Evolutionary conservation across 257 asterid genomes (phyloP).

Genomic region (Forsythia suspensa): DNA sequence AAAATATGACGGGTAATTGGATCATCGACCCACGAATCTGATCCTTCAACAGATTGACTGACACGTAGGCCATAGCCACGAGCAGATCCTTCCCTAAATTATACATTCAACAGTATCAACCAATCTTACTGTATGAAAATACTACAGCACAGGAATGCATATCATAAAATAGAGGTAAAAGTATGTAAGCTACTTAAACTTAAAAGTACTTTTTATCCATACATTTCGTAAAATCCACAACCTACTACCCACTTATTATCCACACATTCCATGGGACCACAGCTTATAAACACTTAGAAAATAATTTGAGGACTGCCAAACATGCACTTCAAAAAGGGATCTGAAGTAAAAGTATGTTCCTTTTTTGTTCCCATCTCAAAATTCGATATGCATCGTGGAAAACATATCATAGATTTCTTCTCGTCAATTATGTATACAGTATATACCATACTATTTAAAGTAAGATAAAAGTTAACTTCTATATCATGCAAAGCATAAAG

Average conservation of each 20-base stretch:
- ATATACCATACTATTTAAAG: not conserved
- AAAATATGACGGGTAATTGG: slow-evolving; percentile 85
- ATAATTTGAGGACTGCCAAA: too few species aligned
- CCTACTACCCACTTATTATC: too few species aligned
- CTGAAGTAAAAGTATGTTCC: slow-evolving; percentile 5
- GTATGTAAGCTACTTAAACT: too few species aligned
- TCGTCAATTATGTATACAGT: slow-evolving; percentile 1
- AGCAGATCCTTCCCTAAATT: slow-evolving; percentile 81
- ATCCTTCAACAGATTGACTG: slow-evolving; percentile 76
- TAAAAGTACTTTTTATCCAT: too few species aligned
- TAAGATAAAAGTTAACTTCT: not conserved
- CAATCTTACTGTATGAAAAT: slow-evolving; percentile 18
- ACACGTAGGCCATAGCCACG: slow-evolving; percentile 83
- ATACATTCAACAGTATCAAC: slow-evolving; percentile 17
- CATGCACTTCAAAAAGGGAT: not conserved
- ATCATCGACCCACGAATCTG: slow-evolving; percentile 98
- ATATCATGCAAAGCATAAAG: not conserved
- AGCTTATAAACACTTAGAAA: too few species aligned
- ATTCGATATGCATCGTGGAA: not conserved
- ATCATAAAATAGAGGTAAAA: not conserved
- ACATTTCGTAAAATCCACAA: too few species aligned
- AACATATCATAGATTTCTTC: not conserved
- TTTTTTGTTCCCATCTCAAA: slow-evolving; percentile 1
- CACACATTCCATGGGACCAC: too few species aligned
- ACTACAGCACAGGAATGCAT: slow-evolving; percentile 5